Percentiles rank a stretch among this genome's conserved stretches.
These are phyloP conservation scores for Halophytophthora batemanensis DNA, from an alignment of 352 stramenopile species.

Conservation along the genomic window DNA sequence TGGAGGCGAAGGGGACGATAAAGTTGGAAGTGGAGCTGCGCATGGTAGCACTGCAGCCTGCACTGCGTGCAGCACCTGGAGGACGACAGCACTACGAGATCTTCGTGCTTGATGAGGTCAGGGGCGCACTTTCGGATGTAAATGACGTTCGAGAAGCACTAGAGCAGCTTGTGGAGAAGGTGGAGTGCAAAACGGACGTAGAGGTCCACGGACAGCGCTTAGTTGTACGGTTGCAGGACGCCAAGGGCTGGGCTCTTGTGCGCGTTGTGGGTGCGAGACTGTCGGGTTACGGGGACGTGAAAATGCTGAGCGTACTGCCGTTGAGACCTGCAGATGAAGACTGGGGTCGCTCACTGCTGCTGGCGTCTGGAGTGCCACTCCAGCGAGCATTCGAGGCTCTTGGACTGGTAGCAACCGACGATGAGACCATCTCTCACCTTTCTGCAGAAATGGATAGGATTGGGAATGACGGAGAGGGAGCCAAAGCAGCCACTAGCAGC, in stretches of 20 bases:
- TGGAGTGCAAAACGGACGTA: neutral
- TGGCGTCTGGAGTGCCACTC: constrained; percentile 9
- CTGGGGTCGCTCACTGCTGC: constrained; percentile 5
- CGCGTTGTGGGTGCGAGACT: constrained; percentile 8
- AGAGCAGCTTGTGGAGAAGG: constrained; percentile 5
- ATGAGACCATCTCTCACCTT: no score
- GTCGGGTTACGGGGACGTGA: constrained; percentile 11
- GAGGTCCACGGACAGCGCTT: constrained; percentile 11
- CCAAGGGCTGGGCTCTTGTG: constrained; percentile 10
- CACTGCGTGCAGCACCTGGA: neutral
- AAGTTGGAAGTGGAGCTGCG: neutral
- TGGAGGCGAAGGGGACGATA: neutral
- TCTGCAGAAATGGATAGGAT: no score
- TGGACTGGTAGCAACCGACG: constrained; percentile 11
- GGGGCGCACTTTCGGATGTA: constrained; percentile 5
- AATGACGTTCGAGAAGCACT: constrained; percentile 4
- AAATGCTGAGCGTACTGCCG: constrained; percentile 6
- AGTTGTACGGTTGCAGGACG: constrained; percentile 8
- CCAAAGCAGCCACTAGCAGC: no score
- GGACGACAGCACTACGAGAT: constrained; percentile 10
- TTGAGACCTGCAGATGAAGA: constrained; percentile 1
- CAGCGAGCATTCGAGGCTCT: constrained; percentile 15
- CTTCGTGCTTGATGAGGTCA: constrained; percentile 7
- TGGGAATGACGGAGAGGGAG: no score
- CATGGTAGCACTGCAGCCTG: constrained; percentile 6